phyloP scores from a whole-genome alignment of 169 alveolate species.

The Besnoitia besnoiti region DNA sequence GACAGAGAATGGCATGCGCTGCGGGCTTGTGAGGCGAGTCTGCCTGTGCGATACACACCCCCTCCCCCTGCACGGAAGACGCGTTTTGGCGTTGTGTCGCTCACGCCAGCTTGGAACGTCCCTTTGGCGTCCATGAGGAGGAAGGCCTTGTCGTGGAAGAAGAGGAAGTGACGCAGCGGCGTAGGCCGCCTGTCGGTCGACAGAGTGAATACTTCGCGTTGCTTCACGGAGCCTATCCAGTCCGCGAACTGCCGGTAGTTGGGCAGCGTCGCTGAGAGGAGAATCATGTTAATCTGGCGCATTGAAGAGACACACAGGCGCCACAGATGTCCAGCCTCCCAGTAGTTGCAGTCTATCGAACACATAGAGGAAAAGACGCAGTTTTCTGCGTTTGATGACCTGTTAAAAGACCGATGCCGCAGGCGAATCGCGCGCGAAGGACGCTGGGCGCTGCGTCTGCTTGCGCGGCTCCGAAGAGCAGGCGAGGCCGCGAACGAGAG shows the following conservation, averaged over 20 bases:
- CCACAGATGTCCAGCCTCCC: not conserved
- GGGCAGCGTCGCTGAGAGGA: conserved; percentile 98
- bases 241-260: conserved; percentile 97
- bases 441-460: too few species aligned
- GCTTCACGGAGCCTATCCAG: conserved; percentile 89
- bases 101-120: conserved; percentile 37
- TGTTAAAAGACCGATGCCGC: too few species aligned
- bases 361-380: not conserved
- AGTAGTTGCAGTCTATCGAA: not conserved
- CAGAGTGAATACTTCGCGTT: conserved; percentile 93
- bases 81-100: not conserved
- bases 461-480: too few species aligned
- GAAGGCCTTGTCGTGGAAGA: conserved; percentile 81
- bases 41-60: not conserved
- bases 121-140: conserved; percentile 69
- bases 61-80: not conserved
- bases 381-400: not conserved
- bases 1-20: too few species aligned
- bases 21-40: too few species aligned
- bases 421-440: not conserved
- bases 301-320: not conserved
- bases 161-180: conserved; percentile 95
- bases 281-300: conserved; percentile 87
- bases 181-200: conserved; percentile 94
- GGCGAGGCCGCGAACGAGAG: too few species aligned